These are phyloP conservation scores for Drechslerella dactyloides DNA, from an alignment of 2,329 filamentous ascomycete species.

Conservation along the genomic window DNA sequence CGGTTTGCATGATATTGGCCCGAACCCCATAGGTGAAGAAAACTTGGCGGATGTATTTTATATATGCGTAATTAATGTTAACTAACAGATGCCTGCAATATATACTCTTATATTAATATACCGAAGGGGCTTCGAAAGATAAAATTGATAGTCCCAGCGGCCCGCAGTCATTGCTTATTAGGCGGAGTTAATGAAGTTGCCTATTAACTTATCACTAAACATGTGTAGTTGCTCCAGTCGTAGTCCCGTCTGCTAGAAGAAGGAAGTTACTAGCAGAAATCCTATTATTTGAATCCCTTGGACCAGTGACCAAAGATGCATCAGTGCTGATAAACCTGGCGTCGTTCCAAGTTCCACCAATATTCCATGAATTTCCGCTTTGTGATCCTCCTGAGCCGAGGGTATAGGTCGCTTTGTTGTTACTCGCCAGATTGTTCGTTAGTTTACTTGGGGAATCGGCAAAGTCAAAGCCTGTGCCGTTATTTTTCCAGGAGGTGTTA, in stretches of 20 bases:
- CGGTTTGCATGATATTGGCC: too few relatives aligned
- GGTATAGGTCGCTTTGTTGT: constrained; percentile 56
- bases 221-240: constrained; percentile 59
- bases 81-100: too few relatives aligned
- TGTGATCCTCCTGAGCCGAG: constrained; percentile 54
- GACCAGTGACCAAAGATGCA: constrained; percentile 57
- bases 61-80: too few relatives aligned
- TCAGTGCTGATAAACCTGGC: constrained; percentile 59
- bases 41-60: too few relatives aligned
- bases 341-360: constrained; percentile 58
- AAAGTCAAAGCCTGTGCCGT: constrained; percentile 59
- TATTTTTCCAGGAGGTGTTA: constrained; percentile 62
- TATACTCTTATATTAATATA: too few relatives aligned
- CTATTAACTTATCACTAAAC: constrained; percentile 1
- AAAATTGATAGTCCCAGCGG: too few relatives aligned
- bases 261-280: constrained; percentile 60
- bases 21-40: too few relatives aligned
- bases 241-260: constrained; percentile 58
- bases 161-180: neutral
- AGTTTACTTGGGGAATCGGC: constrained; percentile 57
- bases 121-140: too few relatives aligned
- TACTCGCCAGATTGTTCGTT: constrained; percentile 59
- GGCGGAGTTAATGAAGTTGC: neutral
- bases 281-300: constrained; percentile 58
- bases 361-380: constrained; percentile 61